These are phyloP conservation scores for Dicorynia guianensis DNA, from an alignment of 306 rosid species.

Conservation along the genomic window DNA sequence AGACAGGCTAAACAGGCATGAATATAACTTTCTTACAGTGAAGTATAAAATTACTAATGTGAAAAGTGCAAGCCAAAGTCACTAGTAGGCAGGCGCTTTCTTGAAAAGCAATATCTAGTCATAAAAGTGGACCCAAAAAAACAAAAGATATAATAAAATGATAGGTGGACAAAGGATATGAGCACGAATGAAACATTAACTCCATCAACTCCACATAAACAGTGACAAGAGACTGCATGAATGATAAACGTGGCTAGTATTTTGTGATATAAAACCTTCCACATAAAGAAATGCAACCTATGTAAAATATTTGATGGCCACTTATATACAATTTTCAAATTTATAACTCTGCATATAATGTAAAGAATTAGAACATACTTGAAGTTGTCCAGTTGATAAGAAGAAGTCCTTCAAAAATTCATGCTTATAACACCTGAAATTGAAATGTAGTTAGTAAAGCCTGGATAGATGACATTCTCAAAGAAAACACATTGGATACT, in stretches of 20 bases:
- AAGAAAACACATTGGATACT: slow-evolving; percentile 27
- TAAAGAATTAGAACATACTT: slow-evolving; percentile 62
- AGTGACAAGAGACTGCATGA: slow-evolving; percentile 15
- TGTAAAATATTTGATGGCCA: slow-evolving; percentile 6
- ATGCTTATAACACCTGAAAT: slow-evolving; percentile 87
- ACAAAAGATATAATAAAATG: background rate
- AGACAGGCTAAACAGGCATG: slow-evolving; percentile 25
- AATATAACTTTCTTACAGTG: slow-evolving; percentile 4
- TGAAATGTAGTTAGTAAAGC: slow-evolving; percentile 40
- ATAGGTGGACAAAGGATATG: slow-evolving; percentile 5
- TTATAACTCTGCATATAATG: slow-evolving; percentile 27
- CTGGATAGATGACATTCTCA: slow-evolving; percentile 23
- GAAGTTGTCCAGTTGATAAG: slow-evolving; percentile 93
- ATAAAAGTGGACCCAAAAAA: background rate
- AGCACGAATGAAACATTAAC: slow-evolving; percentile 20
- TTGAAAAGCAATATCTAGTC: background rate
- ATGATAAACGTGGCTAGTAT: slow-evolving; percentile 2
- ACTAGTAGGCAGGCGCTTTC: background rate
- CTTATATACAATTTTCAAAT: slow-evolving; percentile 22
- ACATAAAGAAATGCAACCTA: slow-evolving; percentile 21
- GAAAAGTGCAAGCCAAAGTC: slow-evolving; percentile 30
- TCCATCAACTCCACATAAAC: slow-evolving; percentile 16
- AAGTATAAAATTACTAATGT: slow-evolving; percentile 8
- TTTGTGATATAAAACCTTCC: background rate
- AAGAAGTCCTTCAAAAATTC: slow-evolving; percentile 95